phyloP scores from a whole-genome alignment of 768 basidiomycete species.

The Phanerochaete carnosa region DNA sequence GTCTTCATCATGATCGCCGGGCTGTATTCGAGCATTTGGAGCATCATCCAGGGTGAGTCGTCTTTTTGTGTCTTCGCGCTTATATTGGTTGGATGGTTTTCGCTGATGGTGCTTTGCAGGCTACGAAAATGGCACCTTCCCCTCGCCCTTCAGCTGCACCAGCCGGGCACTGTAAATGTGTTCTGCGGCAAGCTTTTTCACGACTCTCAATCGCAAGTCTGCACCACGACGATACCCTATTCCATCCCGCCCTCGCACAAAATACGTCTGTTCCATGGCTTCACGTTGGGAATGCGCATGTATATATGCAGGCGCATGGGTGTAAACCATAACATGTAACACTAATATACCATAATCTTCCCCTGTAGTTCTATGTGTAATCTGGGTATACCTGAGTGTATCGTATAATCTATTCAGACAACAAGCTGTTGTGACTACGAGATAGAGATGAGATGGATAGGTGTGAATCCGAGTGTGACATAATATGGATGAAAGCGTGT shows the following conservation, averaged over 20 bases:
- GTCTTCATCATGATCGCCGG: slow-evolving; percentile 30
- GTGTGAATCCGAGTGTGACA: no score
- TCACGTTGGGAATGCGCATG: no score
- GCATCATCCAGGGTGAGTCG: slow-evolving; percentile 24
- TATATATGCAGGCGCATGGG: no score
- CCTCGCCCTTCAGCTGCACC: slow-evolving; percentile 24
- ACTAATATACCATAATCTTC: neutral
- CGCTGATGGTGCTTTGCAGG: slow-evolving; percentile 13
- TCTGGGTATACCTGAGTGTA: neutral
- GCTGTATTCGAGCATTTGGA: slow-evolving; percentile 24
- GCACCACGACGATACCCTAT: neutral
- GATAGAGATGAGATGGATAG: no score
- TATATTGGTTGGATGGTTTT: neutral
- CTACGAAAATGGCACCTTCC: slow-evolving; percentile 23
- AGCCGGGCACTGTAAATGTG: slow-evolving; percentile 13
- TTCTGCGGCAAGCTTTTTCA: neutral
- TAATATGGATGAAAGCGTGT: no score
- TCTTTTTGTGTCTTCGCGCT: neutral
- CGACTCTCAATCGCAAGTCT: neutral
- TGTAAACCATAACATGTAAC: neutral
- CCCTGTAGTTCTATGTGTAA: neutral
- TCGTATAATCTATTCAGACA: neutral
- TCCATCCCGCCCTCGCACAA: neutral
- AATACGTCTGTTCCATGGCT: neutral
- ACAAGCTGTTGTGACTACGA: no score